Evolutionary conservation across 345 rosid species (phyloP).

Genomic region (Corymbia maculata): DNA sequence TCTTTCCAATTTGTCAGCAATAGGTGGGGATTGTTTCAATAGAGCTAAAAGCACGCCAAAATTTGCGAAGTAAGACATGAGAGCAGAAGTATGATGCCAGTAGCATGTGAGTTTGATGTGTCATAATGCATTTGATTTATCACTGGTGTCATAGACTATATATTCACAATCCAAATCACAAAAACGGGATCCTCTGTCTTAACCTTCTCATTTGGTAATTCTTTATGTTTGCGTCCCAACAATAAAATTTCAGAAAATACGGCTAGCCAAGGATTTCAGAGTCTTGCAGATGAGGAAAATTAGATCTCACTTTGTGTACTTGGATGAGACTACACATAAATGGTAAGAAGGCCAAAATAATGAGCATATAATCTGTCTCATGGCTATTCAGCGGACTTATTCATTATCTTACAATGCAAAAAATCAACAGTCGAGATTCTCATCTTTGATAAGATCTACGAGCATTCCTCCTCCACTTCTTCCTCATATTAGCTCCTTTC

Average conservation of each 20-base stretch:
- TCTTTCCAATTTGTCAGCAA: no score
- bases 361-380: not conserved
- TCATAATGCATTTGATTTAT: not conserved
- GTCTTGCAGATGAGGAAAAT: not conserved
- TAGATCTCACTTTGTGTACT: not conserved
- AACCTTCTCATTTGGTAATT: not conserved
- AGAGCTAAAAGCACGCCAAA: not conserved
- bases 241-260: not conserved
- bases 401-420: not conserved
- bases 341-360: not conserved
- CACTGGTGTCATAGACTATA: not conserved
- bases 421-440: not conserved
- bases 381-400: not conserved
- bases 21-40: not conserved
- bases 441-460: fast-evolving
- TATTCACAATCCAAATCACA: not conserved
- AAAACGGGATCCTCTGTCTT: not conserved
- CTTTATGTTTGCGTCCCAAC: not conserved
- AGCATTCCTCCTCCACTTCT: not conserved
- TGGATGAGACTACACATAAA: not conserved
- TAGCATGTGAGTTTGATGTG: not conserved
- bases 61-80: not conserved
- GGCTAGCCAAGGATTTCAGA: not conserved
- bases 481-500: conserved; percentile 40
- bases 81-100: not conserved